Base-by-base conservation (phyloP, 140 eudicot genomes). In the Flaveria floridana region DNA sequence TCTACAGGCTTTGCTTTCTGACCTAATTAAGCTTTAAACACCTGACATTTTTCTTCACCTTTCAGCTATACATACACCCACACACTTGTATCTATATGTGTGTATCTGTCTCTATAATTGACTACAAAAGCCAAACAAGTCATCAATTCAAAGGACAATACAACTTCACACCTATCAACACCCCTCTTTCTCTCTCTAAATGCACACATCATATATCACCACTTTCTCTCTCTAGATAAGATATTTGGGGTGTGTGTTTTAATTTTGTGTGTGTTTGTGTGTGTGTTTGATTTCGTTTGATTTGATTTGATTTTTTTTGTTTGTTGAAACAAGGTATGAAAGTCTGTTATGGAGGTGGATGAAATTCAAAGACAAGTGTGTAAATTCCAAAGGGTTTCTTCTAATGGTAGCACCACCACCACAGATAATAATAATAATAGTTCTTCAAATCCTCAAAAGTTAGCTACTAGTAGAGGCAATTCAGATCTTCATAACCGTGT, bases 271-370 rank as follows among this genome's bases (percentile, higher is more conserved):
- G 34, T 11, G 10, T 18, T 0, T 23, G 8, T 28, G 13, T 65
- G 47, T 39, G 30, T 26, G 41, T 61, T 61, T 26, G 20, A 39
- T 26, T 71, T 39, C 30, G 26, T 48, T 48, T 7, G 4, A 48
- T 47, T 48, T 42, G 48, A 57, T 51, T 63, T 55, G 34, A 26
- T 26, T 63, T 55, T 2, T 39, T 3, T 14, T 5, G 15, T 13
- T 23, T 34, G 56, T 18, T 5, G 73, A 65, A 53, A 61, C 81
- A 78, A 78, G 88, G 84, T 79, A 85, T 89, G 94, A 83, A 79
- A 84, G 90, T 78, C 72, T 76, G 89, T 79, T 51, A 88, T 88
- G 97, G 97, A 91, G 83, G 87, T 87, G 61, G 97, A 89, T 74
- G 91, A 85, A 79, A 78, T 85, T 85, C 93, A 88, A 80, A 77